Evolutionary conservation across 805 yeast genomes (phyloP).

Genomic region (Candida koratica): DNA sequence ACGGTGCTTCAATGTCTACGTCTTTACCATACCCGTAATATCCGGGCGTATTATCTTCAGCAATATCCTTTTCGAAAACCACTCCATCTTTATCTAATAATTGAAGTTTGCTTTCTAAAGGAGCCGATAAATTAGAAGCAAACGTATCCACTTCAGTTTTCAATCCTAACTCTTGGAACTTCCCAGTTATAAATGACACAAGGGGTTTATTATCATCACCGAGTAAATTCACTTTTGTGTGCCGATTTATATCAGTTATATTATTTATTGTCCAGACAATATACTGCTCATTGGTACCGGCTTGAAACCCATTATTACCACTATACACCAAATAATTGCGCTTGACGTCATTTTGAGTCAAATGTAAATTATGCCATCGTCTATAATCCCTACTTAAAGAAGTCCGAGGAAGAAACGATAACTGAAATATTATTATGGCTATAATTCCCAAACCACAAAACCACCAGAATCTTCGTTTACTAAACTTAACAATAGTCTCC

Average conservation of each 20-base stretch:
- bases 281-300: constrained; percentile 21
- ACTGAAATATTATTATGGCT: constrained; percentile 53
- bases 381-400: constrained; percentile 78
- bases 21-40: constrained; percentile 24
- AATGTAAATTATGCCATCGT: constrained; percentile 60
- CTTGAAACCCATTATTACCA: constrained; percentile 22
- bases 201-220: constrained; percentile 26
- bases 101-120: constrained; percentile 24
- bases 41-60: constrained; percentile 24
- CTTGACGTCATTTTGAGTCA: constrained; percentile 68
- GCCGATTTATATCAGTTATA: constrained; percentile 23
- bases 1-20: constrained; percentile 24
- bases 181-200: constrained; percentile 21
- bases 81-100: constrained; percentile 22
- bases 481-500: constrained; percentile 17
- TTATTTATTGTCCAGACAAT: constrained; percentile 26
- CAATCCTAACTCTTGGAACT: constrained; percentile 28
- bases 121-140: constrained; percentile 18
- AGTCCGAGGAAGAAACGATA: constrained; percentile 79
- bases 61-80: constrained; percentile 24
- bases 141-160: constrained; percentile 17
- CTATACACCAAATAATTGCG: constrained; percentile 48
- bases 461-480: constrained; percentile 41
- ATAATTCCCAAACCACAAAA: constrained; percentile 47
- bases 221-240: constrained; percentile 20